phyloP scores from a whole-genome alignment of 768 basidiomycete genomes.

The Holtermannia corniformis region DNA sequence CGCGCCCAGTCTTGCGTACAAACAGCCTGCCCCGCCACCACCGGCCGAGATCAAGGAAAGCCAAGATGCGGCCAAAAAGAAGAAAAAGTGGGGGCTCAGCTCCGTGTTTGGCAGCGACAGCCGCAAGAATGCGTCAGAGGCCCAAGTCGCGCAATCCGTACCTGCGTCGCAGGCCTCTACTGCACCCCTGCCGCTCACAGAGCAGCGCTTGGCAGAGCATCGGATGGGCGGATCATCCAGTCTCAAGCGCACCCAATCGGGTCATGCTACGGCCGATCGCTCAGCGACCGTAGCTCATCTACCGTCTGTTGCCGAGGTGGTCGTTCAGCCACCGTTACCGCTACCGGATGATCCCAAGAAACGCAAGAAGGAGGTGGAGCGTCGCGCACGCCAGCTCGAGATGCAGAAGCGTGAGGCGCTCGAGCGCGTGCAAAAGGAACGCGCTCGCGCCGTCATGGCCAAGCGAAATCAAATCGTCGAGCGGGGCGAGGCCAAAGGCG shows the following conservation, averaged over 20 bases:
- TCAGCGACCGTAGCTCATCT: neutral
- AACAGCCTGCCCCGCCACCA: neutral
- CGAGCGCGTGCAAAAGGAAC: conserved; percentile 67
- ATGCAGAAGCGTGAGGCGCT: conserved; percentile 68
- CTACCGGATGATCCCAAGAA: conserved; percentile 41
- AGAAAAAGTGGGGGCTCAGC: conserved; percentile 43
- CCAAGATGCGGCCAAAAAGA: conserved; percentile 26
- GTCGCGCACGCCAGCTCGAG: conserved; percentile 77
- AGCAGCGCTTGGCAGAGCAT: neutral
- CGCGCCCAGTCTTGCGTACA: neutral
- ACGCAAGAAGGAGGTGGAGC: conserved; percentile 46
- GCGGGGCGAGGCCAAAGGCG: conserved; percentile 16
- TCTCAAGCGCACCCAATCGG: conserved; percentile 40
- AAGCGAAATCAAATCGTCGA: conserved; percentile 71
- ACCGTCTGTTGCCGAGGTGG: too few species aligned
- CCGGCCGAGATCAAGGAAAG: neutral
- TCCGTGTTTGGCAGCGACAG: conserved; percentile 40
- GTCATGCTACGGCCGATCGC: conserved; percentile 19
- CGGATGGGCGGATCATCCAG: conserved; percentile 2
- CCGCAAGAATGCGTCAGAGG: conserved; percentile 23
- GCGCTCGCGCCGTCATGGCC: conserved; percentile 83
- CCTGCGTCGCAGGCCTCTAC: too few species aligned
- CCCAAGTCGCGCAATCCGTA: conserved; percentile 25
- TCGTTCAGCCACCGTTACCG: too few species aligned
- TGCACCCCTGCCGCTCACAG: too few species aligned